These are phyloP conservation scores for Nicotiana tomentosiformis DNA, from an alignment of 257 asterid genomes.

Conservation along the genomic window DNA sequence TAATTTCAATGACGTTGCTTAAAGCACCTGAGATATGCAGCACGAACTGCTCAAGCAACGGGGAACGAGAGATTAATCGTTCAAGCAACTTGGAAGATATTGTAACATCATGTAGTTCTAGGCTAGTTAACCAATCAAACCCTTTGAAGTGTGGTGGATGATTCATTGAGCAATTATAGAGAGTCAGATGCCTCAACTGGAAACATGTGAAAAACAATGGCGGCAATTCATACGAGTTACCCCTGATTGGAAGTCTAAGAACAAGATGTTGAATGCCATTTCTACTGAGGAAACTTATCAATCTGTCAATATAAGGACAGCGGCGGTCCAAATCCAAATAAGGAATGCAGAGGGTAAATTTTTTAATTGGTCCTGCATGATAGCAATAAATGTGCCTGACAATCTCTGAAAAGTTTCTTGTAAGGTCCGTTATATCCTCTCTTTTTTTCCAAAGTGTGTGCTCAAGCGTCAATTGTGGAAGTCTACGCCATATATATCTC, in stretches of 20 bases:
- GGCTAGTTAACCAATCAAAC: background rate
- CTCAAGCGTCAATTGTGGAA: background rate
- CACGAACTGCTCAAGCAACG: background rate
- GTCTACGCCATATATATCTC: background rate
- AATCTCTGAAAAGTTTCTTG: background rate
- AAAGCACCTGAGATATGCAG: background rate
- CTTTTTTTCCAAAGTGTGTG: background rate
- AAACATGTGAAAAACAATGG: background rate
- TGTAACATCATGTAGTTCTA: background rate
- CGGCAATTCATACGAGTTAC: background rate
- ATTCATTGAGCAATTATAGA: background rate
- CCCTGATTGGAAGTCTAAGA: conserved; percentile 4
- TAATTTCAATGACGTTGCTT: background rate
- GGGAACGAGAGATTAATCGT: background rate
- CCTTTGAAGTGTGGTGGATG: background rate
- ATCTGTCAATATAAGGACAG: conserved; percentile 10
- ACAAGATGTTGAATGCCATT: background rate
- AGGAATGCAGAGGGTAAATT: conserved; percentile 14
- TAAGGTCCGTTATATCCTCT: background rate
- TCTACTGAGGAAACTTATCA: conserved; percentile 12
- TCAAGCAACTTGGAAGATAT: background rate
- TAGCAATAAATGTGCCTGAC: conserved; percentile 1
- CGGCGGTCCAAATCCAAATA: background rate
- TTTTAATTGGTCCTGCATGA: conserved; percentile 15
- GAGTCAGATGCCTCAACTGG: background rate